Evolutionary conservation across 1,284 basidiomycete species (phyloP), one percentile per base, ranked within the genome.

Genomic region (Melampsora medusae): DNA sequence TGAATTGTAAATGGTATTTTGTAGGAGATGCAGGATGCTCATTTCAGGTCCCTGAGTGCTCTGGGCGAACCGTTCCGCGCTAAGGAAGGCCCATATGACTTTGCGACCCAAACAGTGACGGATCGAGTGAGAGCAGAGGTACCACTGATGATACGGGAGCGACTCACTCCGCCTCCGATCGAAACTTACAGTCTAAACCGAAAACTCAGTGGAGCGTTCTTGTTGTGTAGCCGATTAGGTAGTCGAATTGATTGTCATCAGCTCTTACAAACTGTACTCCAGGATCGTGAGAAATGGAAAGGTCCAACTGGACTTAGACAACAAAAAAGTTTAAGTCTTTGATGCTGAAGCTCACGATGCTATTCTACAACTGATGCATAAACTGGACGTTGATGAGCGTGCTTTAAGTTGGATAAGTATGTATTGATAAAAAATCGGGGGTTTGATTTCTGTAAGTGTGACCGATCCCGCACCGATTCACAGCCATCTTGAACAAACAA

Each of bases 151-250:
- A 86, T 99, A 72, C 85, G 88, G 79, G 87, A 97, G 81, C 87
- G 95, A 65, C 86, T 96, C 33, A 95, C 92, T 1, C 96, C 96
- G 0, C 96, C 96, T 1, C 96, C 96, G 0, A 85, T 88, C 77
- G 94, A 98, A 84, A 98, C 96, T 0, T 98, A 98, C 83, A 93
- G 91, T 82, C 84, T 98, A 70, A 99, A 99, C 83, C 85, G 95
- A 81, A 99, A 98, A 87, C 82, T 98, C 78, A 94, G 92, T 79
- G 95, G 96, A 0, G 90, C 92, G 2, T 97, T 99, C 84, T 85
- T 99, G 78, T 87, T 98, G 17, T 96, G 96, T 65, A 90, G 93
- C 17, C 86, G 92, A 72, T 85, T 98, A 49, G 87, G 87, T 60
- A 92, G 92, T 17, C 86, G 85, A 1, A 89, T 98, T 22, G 87